Evolutionary conservation across 2,329 filamentous ascomycete species (phyloP).

Genomic region (Xylariaceae sp.): DNA sequence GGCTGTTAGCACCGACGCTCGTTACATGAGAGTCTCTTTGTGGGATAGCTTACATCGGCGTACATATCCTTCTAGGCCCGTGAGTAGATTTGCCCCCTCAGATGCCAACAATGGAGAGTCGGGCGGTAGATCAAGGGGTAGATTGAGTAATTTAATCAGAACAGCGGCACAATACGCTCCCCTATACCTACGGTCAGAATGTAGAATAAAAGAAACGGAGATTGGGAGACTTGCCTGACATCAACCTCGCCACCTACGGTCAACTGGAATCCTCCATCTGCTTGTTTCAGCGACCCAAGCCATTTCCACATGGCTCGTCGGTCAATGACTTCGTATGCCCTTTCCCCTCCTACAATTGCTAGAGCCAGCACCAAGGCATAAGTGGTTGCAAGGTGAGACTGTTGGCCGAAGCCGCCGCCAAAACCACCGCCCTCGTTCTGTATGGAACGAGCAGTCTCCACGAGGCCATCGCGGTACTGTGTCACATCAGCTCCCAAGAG

Average conservation of each 20-base stretch:
- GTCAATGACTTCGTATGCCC: slow-evolving; percentile 73
- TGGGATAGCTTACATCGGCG: slow-evolving; percentile 63
- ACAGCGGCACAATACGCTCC: slow-evolving; percentile 91
- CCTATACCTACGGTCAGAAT: slow-evolving; percentile 42
- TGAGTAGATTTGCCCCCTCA: slow-evolving; percentile 65
- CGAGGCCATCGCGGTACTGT: slow-evolving; percentile 65
- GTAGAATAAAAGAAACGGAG: slow-evolving; percentile 12
- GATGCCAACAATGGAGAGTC: slow-evolving; percentile 65
- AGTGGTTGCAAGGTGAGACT: slow-evolving; percentile 82
- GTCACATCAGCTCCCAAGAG: slow-evolving; percentile 72
- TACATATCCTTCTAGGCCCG: slow-evolving; percentile 76
- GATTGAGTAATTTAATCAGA: slow-evolving; percentile 75
- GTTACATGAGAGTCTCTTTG: slow-evolving; percentile 11
- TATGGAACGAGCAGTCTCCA: slow-evolving; percentile 73
- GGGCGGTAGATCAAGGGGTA: slow-evolving; percentile 75
- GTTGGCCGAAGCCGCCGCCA: slow-evolving; percentile 88
- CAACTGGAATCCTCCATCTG: slow-evolving; percentile 87
- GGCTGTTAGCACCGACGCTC: slow-evolving; percentile 23
- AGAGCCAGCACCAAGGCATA: slow-evolving; percentile 83
- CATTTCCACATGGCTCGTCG: slow-evolving; percentile 86
- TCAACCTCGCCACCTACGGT: slow-evolving; percentile 86
- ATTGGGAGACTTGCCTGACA: slow-evolving; percentile 61
- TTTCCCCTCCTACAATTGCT: slow-evolving; percentile 72
- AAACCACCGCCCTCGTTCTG: slow-evolving; percentile 86
- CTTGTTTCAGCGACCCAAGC: slow-evolving; percentile 81